Evolutionary conservation across 768 basidiomycete genomes (phyloP), one percentile per base, ranked within the genome.

Genomic region (Candolleomyces eurysporus): DNA sequence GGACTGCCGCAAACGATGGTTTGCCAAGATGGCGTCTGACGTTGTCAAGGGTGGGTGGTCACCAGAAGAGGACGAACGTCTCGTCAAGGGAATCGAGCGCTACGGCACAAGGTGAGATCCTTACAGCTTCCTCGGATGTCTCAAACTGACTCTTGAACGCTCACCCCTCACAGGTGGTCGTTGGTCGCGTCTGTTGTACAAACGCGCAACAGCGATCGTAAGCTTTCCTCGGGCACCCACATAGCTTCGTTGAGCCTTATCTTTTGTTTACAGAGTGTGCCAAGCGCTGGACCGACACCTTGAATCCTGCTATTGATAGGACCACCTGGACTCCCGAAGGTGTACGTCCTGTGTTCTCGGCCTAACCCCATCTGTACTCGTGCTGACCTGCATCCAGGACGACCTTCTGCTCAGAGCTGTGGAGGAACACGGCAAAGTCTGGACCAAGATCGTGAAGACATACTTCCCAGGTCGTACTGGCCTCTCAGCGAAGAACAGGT

Each of bases 31-130:
- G 84, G 83, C 83, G 60, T 81, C 83, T 14, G 82, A 83, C 68
- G 83, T 85, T 26, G 82, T 84, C 31, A 85, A 85, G 67, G 84
- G 84, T 49, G 84, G 84, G 10, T 86, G 84, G 84, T 78, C 83
- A 3, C 80, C 83, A 5, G 84, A 86, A 57, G 84, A 86, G 67
- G 84, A 86, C 62, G 82, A 84, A 70, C 78, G 81, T 40, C 74
- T 86, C 10, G 78, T 84, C 52, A 78, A 80, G 64, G 84, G 82
- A 21, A 84, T 86, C 42, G 81, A 84, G 43, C 75, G 77, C 61
- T 83, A 82, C 66, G 84, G 84, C 5, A 84, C 84, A 60, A 79
- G 81, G 83, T 84, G 68, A 62, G 75, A 17, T 52, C 17, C 31
- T 8, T 19, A 13, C 21, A 19, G 13, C 31, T 26, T 13, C 30